Conservation (phyloP, 78 protist genomes). For the Pigoraptor vietnamica region DNA sequence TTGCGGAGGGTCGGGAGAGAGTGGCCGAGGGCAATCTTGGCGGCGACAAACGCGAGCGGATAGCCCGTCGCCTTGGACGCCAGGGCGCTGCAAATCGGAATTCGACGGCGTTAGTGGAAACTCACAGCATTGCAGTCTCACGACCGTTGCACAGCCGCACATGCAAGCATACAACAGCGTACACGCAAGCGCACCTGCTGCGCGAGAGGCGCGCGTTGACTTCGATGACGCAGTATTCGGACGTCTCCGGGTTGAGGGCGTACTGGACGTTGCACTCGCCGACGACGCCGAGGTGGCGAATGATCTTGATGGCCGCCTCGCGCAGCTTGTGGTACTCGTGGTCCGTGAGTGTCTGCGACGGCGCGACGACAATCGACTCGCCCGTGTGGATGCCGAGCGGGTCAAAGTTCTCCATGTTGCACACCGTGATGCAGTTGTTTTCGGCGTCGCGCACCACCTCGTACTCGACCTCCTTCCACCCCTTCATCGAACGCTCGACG, state of each 20-base stretch:
- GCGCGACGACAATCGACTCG: conserved; percentile 97
- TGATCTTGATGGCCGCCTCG: conserved; percentile 68
- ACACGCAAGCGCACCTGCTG: not conserved
- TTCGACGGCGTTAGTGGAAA: not conserved
- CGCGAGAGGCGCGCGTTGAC: conserved; percentile 96
- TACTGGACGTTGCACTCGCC: conserved; percentile 98
- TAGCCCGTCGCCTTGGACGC: conserved; percentile 98
- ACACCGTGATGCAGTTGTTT: conserved; percentile 97
- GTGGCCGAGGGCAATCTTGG: conserved; percentile 82
- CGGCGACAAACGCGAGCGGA: conserved; percentile 94
- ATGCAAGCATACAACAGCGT: not conserved
- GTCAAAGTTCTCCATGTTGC: conserved; percentile 98
- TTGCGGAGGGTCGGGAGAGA: conserved; percentile 32
- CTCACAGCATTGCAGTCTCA: not conserved
- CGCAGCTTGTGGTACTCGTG: conserved; percentile 93
- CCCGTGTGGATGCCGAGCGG: conserved; percentile 98
- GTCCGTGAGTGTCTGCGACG: conserved; percentile 90
- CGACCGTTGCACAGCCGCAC: too few species aligned
- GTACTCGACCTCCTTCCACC: conserved; percentile 98
- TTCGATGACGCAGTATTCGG: conserved; percentile 77
- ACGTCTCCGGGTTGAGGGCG: conserved; percentile 88
- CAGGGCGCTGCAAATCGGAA: conserved; percentile 76
- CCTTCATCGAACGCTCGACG: conserved; percentile 86
- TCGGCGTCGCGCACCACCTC: conserved; percentile 94
- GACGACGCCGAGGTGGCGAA: conserved; percentile 92